Evolutionary conservation across 306 rosid genomes (phyloP).

Genomic region (Lathyrus aphaca): DNA sequence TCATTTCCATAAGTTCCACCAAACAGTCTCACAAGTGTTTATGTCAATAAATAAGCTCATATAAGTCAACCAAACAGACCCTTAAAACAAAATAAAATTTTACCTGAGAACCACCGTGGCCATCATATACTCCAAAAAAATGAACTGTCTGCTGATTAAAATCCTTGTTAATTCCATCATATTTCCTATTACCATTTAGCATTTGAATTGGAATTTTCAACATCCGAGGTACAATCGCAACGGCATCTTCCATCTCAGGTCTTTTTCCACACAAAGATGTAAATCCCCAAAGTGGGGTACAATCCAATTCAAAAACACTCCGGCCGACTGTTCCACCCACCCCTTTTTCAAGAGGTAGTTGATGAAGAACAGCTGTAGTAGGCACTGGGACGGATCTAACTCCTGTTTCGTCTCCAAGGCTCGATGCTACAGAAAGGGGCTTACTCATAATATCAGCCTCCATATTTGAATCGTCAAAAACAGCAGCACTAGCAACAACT

Average conservation of each 20-base stretch:
- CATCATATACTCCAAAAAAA: slow-evolving; percentile 94
- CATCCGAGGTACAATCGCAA: slow-evolving; percentile 63
- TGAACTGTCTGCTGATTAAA: slow-evolving; percentile 61
- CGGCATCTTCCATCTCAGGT: slow-evolving; percentile 96
- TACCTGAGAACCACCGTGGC: slow-evolving; percentile 95
- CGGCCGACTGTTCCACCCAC: slow-evolving; percentile 58
- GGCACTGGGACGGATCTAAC: slow-evolving; percentile 46
- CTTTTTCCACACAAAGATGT: slow-evolving; percentile 81
- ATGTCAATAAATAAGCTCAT: background rate
- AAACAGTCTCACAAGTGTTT: background rate
- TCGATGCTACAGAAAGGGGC: slow-evolving; percentile 51
- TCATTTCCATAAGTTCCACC: background rate
- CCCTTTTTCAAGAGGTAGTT: slow-evolving; percentile 58
- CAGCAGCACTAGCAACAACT: slow-evolving; percentile 46
- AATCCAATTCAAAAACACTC: slow-evolving; percentile 87
- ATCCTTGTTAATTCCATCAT: slow-evolving; percentile 66
- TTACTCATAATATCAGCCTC: slow-evolving; percentile 47
- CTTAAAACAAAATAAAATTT: slow-evolving; percentile 3
- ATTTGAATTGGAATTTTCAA: slow-evolving; percentile 75
- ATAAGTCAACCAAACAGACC: background rate
- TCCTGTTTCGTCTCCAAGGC: slow-evolving; percentile 54
- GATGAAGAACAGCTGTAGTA: slow-evolving; percentile 52
- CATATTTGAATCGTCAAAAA: slow-evolving; percentile 43
- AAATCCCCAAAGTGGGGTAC: slow-evolving; percentile 82
- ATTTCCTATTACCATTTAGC: slow-evolving; percentile 61